Evolutionary conservation across 2,329 filamentous ascomycete species (phyloP).

Genomic region (Epichloe uncinata): DNA sequence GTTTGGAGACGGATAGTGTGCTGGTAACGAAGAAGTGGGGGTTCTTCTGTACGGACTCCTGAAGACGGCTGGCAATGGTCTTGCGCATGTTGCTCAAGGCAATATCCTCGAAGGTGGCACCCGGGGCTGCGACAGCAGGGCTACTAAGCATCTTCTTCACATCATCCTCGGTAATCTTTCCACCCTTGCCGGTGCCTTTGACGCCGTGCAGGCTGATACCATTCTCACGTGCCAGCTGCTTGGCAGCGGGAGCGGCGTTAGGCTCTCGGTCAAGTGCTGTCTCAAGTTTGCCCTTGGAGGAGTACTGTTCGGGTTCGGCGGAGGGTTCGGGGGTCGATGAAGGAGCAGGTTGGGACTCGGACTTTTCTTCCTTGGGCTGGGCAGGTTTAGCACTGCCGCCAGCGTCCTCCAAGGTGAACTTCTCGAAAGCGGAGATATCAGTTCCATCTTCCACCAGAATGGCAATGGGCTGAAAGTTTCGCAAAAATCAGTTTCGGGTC

Average conservation of each 20-base stretch:
- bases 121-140: constrained; percentile 38
- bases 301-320: constrained; percentile 53
- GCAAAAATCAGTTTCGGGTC: constrained; percentile 6
- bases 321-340: constrained; percentile 29
- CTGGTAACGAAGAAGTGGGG: constrained; percentile 97
- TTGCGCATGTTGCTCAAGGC: constrained; percentile 92
- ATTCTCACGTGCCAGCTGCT: constrained; percentile 74
- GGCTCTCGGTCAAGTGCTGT: constrained; percentile 72
- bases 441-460: constrained; percentile 84
- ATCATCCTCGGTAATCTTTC: constrained; percentile 83
- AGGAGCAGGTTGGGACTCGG: constrained; percentile 45
- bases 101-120: constrained; percentile 66
- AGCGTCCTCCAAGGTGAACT: constrained; percentile 79
- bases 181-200: constrained; percentile 78
- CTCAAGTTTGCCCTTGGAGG: constrained; percentile 66
- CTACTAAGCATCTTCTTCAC: constrained; percentile 71
- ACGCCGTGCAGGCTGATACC: constrained; percentile 62
- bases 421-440: constrained; percentile 78
- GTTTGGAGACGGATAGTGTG: constrained; percentile 82
- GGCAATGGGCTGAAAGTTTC: constrained; percentile 65
- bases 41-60: constrained; percentile 80
- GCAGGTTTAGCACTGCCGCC: constrained; percentile 61
- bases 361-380: constrained; percentile 52
- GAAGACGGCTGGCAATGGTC: constrained; percentile 84
- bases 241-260: constrained; percentile 57